These are phyloP conservation scores for Mycena floridula DNA, from an alignment of 768 basidiomycete genomes.

Conservation along the genomic window DNA sequence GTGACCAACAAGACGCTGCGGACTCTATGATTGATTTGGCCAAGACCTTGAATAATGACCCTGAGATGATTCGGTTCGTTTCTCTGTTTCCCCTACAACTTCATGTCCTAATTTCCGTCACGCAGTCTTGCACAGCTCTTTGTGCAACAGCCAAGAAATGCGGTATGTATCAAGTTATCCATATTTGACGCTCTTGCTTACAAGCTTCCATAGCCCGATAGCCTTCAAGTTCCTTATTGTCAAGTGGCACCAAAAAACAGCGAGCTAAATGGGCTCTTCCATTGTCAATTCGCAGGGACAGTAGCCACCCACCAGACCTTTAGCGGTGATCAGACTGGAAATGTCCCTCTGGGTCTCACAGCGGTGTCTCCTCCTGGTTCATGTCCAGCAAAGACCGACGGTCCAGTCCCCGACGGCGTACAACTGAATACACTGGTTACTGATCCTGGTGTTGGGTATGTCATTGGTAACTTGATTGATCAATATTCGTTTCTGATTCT, in stretches of 20 bases:
- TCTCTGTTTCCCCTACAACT: no score
- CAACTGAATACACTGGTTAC: constrained; percentile 33
- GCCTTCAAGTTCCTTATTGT: constrained; percentile 42
- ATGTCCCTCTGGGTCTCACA: constrained; percentile 36
- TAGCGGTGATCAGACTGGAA: constrained; percentile 35
- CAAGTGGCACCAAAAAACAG: constrained; percentile 40
- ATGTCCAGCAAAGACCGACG: constrained; percentile 35
- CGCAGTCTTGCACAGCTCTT: constrained; percentile 46
- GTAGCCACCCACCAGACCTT: constrained; percentile 37
- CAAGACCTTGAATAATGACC: constrained; percentile 29
- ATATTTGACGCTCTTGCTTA: neutral
- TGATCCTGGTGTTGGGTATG: constrained; percentile 21
- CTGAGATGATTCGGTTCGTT: constrained; percentile 38
- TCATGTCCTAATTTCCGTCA: no score
- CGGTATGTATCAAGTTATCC: constrained; percentile 22
- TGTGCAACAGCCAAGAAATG: constrained; percentile 45
- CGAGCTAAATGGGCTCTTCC: constrained; percentile 48
- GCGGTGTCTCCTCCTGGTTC: constrained; percentile 39
- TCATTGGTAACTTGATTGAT: no score
- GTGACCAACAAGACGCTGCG: constrained; percentile 43
- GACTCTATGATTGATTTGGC: constrained; percentile 47
- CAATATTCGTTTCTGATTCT: neutral
- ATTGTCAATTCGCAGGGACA: constrained; percentile 41
- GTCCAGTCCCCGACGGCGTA: constrained; percentile 39
- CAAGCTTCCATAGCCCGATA: constrained; percentile 30